Evolutionary conservation across 352 stramenopile genomes (phyloP), one percentile per base, ranked within the genome.

Genomic region (Phytopythium chamaehyphon): DNA sequence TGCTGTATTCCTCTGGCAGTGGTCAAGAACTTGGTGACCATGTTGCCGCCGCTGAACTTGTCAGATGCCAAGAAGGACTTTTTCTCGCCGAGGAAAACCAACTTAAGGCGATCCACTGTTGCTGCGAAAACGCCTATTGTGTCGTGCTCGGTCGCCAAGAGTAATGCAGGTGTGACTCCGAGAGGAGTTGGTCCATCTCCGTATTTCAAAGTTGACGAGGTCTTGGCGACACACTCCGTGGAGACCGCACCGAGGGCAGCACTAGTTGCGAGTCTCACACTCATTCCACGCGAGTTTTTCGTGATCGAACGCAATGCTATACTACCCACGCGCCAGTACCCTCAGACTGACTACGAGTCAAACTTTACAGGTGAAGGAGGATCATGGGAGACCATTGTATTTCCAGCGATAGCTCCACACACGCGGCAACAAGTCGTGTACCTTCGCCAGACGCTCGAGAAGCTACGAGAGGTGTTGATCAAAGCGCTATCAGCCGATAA

Each of bases 201-300:
- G 28, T 5, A 9, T 9, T 33, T 33, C 9, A 9, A 5, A 33
- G 5, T 33, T 9, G 28, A 33, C 9, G 28, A 33, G 28, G 28
- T 33, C 5, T 10, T 9, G 28, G 9, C 9, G 5, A 5, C 28
- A 9, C 5, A 9, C 28, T 33, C 28, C 28, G 5, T 9, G 28
- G 28, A 33, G 28, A 10, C 28, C 28, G 9, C 28, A 33, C 28
- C 9, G 9, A n/a, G 39, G 33, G 18, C 46, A 24, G 26, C 21
- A 11, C 19, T 51, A 47, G 45, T 76, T 35, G 61, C 59, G 4
- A 36, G 61, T 16, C 66, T 82, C 24, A 67, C 69, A 1, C 69
- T 75, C 62, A 81, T 93, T 42, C 82, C 82, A 2, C 74, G 78
- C 47, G 78, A 93, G 53, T 92, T 89, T 46, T 90, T 89, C 38